Conservation (phyloP, 805 yeast species). For the Isabelozyma rhagii region DNA sequence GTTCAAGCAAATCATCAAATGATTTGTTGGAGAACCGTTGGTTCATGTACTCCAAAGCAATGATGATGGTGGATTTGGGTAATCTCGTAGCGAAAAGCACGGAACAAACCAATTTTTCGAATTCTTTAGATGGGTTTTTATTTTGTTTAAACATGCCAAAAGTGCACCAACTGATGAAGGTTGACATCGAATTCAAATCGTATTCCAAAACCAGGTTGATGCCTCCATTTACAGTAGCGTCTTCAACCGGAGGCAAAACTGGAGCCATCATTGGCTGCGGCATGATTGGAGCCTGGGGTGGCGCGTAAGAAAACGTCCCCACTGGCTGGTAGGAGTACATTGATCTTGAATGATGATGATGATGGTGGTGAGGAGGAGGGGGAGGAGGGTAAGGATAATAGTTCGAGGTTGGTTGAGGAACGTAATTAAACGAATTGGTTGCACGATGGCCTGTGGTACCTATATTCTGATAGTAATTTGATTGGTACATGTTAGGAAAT, state of each 20-base stretch:
- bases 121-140: slow-evolving; percentile 42
- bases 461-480: slow-evolving; percentile 18
- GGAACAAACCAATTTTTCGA: slow-evolving; percentile 57
- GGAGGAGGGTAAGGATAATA: slow-evolving; percentile 2
- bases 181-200: slow-evolving; percentile 73
- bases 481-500: slow-evolving; percentile 12
- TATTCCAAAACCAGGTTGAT: slow-evolving; percentile 77
- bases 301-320: slow-evolving; percentile 4
- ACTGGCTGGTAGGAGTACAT: slow-evolving; percentile 8
- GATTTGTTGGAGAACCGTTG: slow-evolving; percentile 44
- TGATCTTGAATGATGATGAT: slow-evolving; percentile 8
- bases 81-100: slow-evolving; percentile 85
- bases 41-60: slow-evolving; percentile 76
- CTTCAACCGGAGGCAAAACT: slow-evolving; percentile 4
- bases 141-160: slow-evolving; percentile 61
- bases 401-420: slow-evolving; percentile 15
- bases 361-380: neutral
- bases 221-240: slow-evolving; percentile 54
- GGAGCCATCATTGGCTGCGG: neutral
- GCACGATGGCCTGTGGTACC: slow-evolving; percentile 41
- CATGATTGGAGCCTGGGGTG: slow-evolving; percentile 6
- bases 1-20: slow-evolving; percentile 19
- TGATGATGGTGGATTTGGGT: slow-evolving; percentile 75
- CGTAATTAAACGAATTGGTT: slow-evolving; percentile 22
- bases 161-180: slow-evolving; percentile 72